Evolutionary conservation across 495 filamentous ascomycete genomes (phyloP), one percentile per base, ranked within the genome.

Genomic region (Trichoderma asperelloides): DNA sequence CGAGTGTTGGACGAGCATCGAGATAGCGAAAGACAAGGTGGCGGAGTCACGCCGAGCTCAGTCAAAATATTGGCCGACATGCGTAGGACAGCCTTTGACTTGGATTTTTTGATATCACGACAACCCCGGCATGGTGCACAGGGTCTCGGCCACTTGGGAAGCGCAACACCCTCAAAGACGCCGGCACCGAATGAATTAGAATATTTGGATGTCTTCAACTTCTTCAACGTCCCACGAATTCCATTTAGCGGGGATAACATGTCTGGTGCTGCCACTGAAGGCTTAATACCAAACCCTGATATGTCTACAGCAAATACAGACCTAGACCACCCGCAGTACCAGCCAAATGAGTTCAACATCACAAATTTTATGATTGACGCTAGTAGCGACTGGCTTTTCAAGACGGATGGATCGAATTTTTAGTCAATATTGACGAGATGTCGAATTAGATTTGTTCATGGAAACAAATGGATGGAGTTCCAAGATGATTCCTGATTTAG

Each of bases 161-260:
- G 78, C 71, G 77, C 75, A 69, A 80, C 78, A 8, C 76, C 81
- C 0, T 81, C 80, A 12, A 79, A 86, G 33, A 92, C 85, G 66
- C 87, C 87, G n/a, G 89, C 84, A 12, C 85, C 88, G 11, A 91
- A 93, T 73, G 90, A 96, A 66, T 79, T 95, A 13, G 92, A 96
- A 70, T 96, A 93, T 71, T 78, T 96, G n/a, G 91, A 96, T 72
- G 90, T 96, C 2, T 96, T 96, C 74, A 90, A 93, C 68, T 96
- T 93, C 78, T 96, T 96, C 80, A 96, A 96, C 75, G 85, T 95
- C 57, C 92, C 92, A 4, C 80, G 91, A 21, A 78, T 95, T 9
- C 88, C 90, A 4, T 73, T 81, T 41, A 76, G 73, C 37, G 73
- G 74, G 15, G 78, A 78, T 43, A 60, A 65, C 23, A 5, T 27